phyloP scores from a whole-genome alignment of 2,329 filamentous ascomycete genomes.

The Cladophialophora immunda region DNA sequence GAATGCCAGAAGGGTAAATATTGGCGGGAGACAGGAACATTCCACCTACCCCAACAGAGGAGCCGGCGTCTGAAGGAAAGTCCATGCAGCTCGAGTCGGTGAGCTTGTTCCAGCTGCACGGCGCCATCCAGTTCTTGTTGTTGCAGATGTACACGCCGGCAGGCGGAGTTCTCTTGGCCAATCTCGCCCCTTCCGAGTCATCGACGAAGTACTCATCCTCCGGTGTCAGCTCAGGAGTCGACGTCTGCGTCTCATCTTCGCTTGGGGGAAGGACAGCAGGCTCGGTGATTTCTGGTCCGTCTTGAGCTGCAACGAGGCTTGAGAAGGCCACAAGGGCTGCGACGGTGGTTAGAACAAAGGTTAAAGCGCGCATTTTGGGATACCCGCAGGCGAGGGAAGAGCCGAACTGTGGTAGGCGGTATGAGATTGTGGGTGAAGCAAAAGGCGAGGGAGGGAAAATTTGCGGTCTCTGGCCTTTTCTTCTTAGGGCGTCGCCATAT shows the following conservation, averaged over 20 bases:
- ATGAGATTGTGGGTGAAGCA: background rate
- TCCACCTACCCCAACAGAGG: conserved; percentile 32
- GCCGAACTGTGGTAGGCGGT: background rate
- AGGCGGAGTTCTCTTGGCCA: conserved; percentile 21
- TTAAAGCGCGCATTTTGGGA: conserved; percentile 1
- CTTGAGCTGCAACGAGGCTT: conserved; percentile 1
- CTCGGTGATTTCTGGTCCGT: conserved; percentile 5
- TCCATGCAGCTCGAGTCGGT: conserved; percentile 17
- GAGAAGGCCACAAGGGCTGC: background rate
- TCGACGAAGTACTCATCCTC: conserved; percentile 16
- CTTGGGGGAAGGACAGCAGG: background rate
- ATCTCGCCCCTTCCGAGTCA: conserved; percentile 1
- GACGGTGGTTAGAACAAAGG: background rate
- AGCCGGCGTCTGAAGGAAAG: conserved; percentile 22
- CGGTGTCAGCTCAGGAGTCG: conserved; percentile 10
- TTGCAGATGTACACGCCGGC: conserved; percentile 28
- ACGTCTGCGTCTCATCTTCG: background rate
- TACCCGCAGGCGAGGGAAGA: background rate
- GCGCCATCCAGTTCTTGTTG: conserved; percentile 23
- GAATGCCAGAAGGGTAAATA: background rate
- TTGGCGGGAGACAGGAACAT: background rate
- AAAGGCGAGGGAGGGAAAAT: background rate
- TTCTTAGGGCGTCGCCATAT: background rate
- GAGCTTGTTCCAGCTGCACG: conserved; percentile 17
- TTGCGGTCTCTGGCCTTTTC: background rate